Conservation (phyloP, 225 moss, liverwort and hornwort species). For the Rhytidiadelphus loreus region DNA sequence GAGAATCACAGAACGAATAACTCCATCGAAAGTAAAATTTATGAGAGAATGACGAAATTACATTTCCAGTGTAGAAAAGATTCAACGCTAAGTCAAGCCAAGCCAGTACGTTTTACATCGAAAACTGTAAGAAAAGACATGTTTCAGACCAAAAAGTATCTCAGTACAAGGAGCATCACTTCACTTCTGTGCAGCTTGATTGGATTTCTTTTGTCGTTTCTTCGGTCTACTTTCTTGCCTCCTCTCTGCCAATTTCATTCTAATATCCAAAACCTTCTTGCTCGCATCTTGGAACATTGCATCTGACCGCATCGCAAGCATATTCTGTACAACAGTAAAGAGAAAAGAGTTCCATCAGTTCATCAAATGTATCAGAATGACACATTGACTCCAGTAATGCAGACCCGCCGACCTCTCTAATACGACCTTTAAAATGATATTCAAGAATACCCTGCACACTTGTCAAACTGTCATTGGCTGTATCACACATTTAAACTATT, state of each 20-base stretch:
- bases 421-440: neutral
- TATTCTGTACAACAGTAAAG: slow-evolving; percentile 34
- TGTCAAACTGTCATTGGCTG: neutral
- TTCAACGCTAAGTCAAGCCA: neutral
- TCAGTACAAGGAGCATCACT: neutral
- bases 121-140: neutral
- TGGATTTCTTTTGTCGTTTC: slow-evolving; percentile 48
- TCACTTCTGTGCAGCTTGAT: slow-evolving; percentile 19
- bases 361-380: neutral
- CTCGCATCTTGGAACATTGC: slow-evolving; percentile 81
- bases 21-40: neutral
- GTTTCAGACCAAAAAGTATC: neutral
- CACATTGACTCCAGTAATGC: neutral
- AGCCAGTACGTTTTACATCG: neutral
- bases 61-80: neutral
- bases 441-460: neutral
- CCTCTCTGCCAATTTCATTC: slow-evolving; percentile 57
- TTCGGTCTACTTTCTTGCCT: slow-evolving; percentile 37
- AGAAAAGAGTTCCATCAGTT: neutral
- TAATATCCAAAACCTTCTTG: slow-evolving; percentile 69
- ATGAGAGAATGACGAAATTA: neutral
- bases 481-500: neutral
- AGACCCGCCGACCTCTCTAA: neutral
- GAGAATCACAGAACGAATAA: neutral
- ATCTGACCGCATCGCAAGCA: slow-evolving; percentile 66